Conservation (phyloP, 768 basidiomycete genomes). For the Leccinum rimulosum region DNA sequence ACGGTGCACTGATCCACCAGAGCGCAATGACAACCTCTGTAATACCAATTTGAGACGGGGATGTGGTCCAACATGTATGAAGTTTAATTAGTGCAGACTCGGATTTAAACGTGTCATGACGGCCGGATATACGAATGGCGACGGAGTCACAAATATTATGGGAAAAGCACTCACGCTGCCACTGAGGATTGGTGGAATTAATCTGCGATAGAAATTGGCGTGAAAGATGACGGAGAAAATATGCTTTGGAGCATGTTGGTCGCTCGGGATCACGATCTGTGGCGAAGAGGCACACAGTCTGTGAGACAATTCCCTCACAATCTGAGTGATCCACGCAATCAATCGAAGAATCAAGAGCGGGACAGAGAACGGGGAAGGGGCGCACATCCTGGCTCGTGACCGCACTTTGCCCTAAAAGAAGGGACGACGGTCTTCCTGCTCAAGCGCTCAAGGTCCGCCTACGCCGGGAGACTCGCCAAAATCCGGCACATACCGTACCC, state of each 20-base stretch:
- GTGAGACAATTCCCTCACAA: conserved; percentile 1
- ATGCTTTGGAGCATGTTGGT: not conserved
- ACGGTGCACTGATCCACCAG: not conserved
- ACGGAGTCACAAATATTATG: not conserved
- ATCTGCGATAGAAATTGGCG: not conserved
- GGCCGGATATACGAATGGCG: not conserved
- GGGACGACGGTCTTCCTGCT: no score
- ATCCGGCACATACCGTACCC: conserved; percentile 1
- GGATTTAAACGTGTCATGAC: not conserved
- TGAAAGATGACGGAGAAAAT: not conserved
- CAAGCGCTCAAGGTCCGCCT: no score
- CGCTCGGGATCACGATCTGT: not conserved
- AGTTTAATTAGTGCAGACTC: not conserved
- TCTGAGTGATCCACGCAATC: not conserved
- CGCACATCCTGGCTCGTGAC: conserved; percentile 13
- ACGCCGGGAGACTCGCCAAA: not conserved
- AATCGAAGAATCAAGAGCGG: not conserved
- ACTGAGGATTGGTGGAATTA: not conserved
- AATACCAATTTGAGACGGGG: not conserved
- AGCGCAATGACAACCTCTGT: not conserved
- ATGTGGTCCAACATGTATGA: not conserved
- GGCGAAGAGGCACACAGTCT: not conserved
- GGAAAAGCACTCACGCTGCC: not conserved
- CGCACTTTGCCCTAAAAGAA: not conserved
- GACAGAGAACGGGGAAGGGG: not conserved